A percentile compares a stretch with the other conserved stretches of the same genome.
Conservation (phyloP, 208 protist genomes). For the Leishmania arabica region DNA sequence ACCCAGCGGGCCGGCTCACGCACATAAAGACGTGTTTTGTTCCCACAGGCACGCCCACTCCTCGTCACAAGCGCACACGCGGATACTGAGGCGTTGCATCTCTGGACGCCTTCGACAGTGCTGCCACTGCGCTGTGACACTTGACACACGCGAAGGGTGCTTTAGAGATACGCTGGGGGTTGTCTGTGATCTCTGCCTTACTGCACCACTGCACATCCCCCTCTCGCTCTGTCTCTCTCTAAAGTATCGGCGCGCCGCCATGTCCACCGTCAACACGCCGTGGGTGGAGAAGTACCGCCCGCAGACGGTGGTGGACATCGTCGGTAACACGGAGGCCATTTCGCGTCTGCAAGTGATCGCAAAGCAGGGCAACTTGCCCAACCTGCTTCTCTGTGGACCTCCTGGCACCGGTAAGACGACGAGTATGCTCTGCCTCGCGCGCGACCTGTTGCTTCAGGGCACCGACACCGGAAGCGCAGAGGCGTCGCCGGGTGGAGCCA, state of each 20-base stretch:
- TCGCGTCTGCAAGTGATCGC: conserved; percentile 95
- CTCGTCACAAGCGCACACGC: not conserved
- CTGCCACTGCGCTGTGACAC: not conserved
- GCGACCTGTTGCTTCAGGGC: conserved; percentile 86
- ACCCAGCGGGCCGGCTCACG: not conserved
- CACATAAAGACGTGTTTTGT: not conserved
- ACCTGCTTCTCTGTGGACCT: conserved; percentile 96
- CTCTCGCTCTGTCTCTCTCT: not conserved
- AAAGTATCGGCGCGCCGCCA: not conserved
- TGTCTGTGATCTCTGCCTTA: not conserved
- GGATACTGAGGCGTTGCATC: not conserved
- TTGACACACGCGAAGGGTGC: not conserved
- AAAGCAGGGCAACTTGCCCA: conserved; percentile 97
- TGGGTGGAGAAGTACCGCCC: conserved; percentile 99
- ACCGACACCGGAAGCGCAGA: conserved; percentile 12
- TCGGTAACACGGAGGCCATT: conserved; percentile 98
- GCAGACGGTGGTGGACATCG: conserved; percentile 94
- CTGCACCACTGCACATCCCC: not conserved
- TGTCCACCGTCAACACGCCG: conserved; percentile 52
- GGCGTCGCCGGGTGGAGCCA: conserved; percentile 1
- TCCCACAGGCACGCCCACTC: too few relatives aligned
- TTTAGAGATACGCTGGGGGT: not conserved
- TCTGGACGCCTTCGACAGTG: not conserved
- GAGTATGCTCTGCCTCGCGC: conserved; percentile 96
- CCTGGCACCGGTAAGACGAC: conserved; percentile 98